Conservation (phyloP, 129 eudicot genomes). For the Chrysanthemum lavandulifolium region DNA sequence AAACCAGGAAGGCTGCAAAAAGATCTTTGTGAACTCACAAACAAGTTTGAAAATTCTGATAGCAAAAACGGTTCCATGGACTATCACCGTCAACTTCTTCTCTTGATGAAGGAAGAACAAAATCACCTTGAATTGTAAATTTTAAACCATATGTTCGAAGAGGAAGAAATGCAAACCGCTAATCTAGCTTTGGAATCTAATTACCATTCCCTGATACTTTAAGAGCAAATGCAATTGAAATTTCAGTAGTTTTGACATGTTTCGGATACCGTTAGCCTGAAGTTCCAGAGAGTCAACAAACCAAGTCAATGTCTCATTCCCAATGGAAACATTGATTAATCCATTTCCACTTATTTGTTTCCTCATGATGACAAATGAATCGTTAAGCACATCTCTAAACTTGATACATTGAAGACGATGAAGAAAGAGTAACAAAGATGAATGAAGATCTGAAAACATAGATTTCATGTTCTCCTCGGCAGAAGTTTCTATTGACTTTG, state of each 20-base stretch:
- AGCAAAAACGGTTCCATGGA: slow-evolving; percentile 93
- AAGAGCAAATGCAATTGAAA: slow-evolving; percentile 79
- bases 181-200: slow-evolving; percentile 55
- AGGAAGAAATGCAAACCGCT: slow-evolving; percentile 94
- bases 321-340: slow-evolving; percentile 56
- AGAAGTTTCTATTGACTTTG: slow-evolving; percentile 43
- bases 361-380: slow-evolving; percentile 61
- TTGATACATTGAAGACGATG: slow-evolving; percentile 85
- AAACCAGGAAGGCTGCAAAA: slow-evolving; percentile 78
- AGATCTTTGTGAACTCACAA: slow-evolving; percentile 59
- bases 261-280: slow-evolving; percentile 49
- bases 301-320: slow-evolving; percentile 73
- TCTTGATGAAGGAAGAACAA: slow-evolving; percentile 93
- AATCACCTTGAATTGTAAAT: slow-evolving; percentile 91
- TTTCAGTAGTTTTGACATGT: slow-evolving; percentile 68
- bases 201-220: slow-evolving; percentile 44
- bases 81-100: slow-evolving; percentile 94
- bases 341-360: slow-evolving; percentile 70
- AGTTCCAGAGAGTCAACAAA: slow-evolving; percentile 56
- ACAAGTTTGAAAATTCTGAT: slow-evolving; percentile 71
- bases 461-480: slow-evolving; percentile 51
- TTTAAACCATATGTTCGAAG: slow-evolving; percentile 83
- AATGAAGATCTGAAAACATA: slow-evolving; percentile 93
- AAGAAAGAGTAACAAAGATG: slow-evolving; percentile 84
- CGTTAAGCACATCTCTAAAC: slow-evolving; percentile 52